Percentiles rank a stretch among this genome's conserved stretches.
Evolutionary conservation across 441 rosid genomes (phyloP).

Genomic region (Lepidium campestre): DNA sequence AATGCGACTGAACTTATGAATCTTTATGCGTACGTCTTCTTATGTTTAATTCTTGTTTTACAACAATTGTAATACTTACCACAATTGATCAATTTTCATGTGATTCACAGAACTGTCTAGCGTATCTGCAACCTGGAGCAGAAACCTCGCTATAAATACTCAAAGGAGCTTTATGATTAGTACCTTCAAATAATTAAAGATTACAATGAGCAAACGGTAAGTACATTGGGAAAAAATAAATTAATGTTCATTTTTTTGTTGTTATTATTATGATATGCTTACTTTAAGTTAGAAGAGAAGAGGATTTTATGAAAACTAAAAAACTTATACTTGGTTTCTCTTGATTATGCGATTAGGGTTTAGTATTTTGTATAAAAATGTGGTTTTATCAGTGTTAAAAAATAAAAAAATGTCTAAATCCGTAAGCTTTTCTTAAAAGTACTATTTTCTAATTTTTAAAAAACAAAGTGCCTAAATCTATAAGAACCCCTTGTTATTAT

Average conservation of each 20-base stretch:
- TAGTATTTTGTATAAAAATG: too few species aligned
- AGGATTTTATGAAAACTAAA: too few species aligned
- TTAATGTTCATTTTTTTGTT: not conserved
- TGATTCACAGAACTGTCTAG: slow-evolving; percentile 60
- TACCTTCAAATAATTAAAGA: slow-evolving; percentile 57
- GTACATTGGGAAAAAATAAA: slow-evolving; percentile 14
- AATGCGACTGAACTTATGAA: slow-evolving; percentile 49
- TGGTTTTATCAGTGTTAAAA: too few species aligned
- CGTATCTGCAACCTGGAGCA: slow-evolving; percentile 89
- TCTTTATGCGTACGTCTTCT: slow-evolving; percentile 62
- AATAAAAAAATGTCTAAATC: too few species aligned
- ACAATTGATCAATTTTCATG: not conserved
- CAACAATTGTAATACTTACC: not conserved
- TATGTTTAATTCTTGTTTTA: not conserved
- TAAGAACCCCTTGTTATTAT: too few species aligned
- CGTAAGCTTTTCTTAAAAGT: too few species aligned
- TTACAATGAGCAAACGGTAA: slow-evolving; percentile 53
- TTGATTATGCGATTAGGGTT: too few species aligned
- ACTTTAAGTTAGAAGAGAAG: too few species aligned
- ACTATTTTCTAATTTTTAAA: too few species aligned
- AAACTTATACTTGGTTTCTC: too few species aligned
- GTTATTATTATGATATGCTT: too few species aligned
- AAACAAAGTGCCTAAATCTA: too few species aligned
- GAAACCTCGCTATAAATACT: slow-evolving; percentile 69
- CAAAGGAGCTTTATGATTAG: slow-evolving; percentile 77